A percentile compares a stretch with the other conserved stretches of the same genome.
Evolutionary conservation across 2,329 filamentous ascomycete genomes (phyloP).

Genomic region (Phoma sp.): DNA sequence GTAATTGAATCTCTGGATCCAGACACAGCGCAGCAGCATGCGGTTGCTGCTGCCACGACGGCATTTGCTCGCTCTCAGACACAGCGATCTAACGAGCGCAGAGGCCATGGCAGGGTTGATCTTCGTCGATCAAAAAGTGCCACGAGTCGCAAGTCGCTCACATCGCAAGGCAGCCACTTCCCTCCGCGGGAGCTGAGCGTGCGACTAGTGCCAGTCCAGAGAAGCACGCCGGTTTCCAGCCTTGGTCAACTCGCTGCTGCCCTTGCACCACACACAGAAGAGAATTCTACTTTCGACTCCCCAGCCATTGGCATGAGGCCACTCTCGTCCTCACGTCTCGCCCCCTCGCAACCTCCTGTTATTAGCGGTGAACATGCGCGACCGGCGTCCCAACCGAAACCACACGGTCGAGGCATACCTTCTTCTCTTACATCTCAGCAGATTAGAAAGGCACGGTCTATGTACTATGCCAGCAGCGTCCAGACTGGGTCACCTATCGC

Average conservation of each 20-base stretch:
- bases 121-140: constrained; percentile 41
- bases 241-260: constrained; percentile 19
- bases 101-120: constrained; percentile 25
- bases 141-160: constrained; percentile 41
- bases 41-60: constrained; percentile 45
- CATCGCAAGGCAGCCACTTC: constrained; percentile 46
- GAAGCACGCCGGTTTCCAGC: constrained; percentile 13
- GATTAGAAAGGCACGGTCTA: constrained; percentile 46
- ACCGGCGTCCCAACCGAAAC: constrained; percentile 35
- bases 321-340: constrained; percentile 4
- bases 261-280: constrained; percentile 22
- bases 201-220: constrained; percentile 30
- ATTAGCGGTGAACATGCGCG: constrained; percentile 32
- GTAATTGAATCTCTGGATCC: constrained; percentile 32
- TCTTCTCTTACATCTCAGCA: constrained; percentile 41
- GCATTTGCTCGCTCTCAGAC: constrained; percentile 44
- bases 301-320: constrained; percentile 8
- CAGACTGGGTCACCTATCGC: constrained; percentile 47
- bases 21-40: constrained; percentile 42
- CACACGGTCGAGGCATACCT: constrained; percentile 29
- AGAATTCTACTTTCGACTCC: constrained; percentile 29
- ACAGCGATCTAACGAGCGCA: constrained; percentile 22
- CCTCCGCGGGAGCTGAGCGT: constrained; percentile 42
- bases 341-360: constrained; percentile 30
- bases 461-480: constrained; percentile 48